Evolutionary conservation across 257 asterid species (phyloP).

Genomic region (Sherardia arvensis): DNA sequence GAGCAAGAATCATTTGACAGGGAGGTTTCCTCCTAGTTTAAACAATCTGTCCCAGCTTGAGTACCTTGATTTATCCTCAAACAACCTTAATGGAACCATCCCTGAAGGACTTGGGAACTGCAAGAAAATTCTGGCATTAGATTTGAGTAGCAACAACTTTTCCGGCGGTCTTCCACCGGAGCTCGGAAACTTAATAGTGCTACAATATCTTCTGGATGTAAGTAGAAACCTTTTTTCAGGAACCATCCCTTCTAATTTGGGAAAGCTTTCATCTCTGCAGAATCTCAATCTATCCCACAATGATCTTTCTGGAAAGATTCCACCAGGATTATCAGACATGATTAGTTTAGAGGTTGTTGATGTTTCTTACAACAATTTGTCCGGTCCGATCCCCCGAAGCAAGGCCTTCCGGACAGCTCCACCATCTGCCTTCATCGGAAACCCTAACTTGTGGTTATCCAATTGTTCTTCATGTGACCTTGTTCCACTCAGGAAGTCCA

Average conservation of each 20-base stretch:
- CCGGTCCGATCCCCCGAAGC: conserved; percentile 52
- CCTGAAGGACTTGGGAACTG: conserved; percentile 42
- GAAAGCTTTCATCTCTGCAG: conserved; percentile 38
- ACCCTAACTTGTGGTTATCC: conserved; percentile 48
- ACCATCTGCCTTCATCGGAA: conserved; percentile 36
- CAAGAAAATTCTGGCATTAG: conserved; percentile 30
- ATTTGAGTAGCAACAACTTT: conserved; percentile 41
- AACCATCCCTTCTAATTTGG: conserved; percentile 47
- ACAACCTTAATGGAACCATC: conserved; percentile 36
- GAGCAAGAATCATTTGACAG: conserved; percentile 50
- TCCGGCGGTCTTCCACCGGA: conserved; percentile 50
- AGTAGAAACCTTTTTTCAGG: conserved; percentile 57
- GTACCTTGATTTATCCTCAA: conserved; percentile 51
- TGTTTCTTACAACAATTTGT: conserved; percentile 56
- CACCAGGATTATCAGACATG: conserved; percentile 46
- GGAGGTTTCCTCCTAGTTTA: conserved; percentile 42
- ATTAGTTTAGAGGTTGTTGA: conserved; percentile 45
- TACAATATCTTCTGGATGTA: conserved; percentile 49
- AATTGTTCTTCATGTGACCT: conserved; percentile 27
- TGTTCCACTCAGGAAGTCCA: conserved; percentile 23
- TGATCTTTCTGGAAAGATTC: conserved; percentile 55
- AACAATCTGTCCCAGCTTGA: conserved; percentile 37
- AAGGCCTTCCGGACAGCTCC: conserved; percentile 35
- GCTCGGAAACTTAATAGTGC: conserved; percentile 37
- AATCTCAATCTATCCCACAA: conserved; percentile 58